Conservation (phyloP, 805 yeast species). For the Candida glaebosa region DNA sequence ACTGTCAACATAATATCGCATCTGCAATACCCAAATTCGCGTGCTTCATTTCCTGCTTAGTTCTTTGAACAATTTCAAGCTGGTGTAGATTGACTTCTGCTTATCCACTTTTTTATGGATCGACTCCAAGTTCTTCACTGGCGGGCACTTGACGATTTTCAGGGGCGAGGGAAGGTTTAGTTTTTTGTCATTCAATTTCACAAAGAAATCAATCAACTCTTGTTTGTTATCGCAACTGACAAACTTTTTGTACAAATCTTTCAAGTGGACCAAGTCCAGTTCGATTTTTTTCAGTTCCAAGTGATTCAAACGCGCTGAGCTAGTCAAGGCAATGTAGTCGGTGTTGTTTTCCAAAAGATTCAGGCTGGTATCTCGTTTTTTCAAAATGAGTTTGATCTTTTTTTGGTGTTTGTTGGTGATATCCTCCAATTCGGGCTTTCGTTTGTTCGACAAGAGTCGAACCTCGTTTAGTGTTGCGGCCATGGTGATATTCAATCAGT, state of each 20-base stretch:
- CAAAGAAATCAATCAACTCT: constrained; percentile 28
- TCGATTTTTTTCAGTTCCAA: constrained; percentile 20
- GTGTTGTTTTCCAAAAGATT: constrained; percentile 17
- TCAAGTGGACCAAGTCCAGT: constrained; percentile 28
- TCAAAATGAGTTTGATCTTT: constrained; percentile 3
- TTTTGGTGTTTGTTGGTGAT: constrained; percentile 27
- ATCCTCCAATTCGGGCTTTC: constrained; percentile 33
- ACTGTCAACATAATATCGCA: too few relatives aligned
- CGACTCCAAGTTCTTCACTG: constrained; percentile 15
- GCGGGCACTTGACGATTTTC: constrained; percentile 30
- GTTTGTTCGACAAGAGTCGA: constrained; percentile 24
- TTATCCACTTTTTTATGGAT: not conserved
- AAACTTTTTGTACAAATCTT: constrained; percentile 17
- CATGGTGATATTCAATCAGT: constrained; percentile 16
- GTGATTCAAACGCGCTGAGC: constrained; percentile 28
- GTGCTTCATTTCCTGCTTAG: not conserved
- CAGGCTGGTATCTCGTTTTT: constrained; percentile 5
- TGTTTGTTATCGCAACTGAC: constrained; percentile 13
- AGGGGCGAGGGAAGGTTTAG: constrained; percentile 32
- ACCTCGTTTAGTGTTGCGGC: constrained; percentile 32
- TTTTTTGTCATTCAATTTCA: constrained; percentile 31
- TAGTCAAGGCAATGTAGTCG: constrained; percentile 34
- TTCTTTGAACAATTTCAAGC: not conserved
- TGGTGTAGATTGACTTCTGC: not conserved
- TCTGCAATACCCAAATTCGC: too few relatives aligned